Conservation (phyloP, 257 asterid species). For the Cruciata laevipes region DNA sequence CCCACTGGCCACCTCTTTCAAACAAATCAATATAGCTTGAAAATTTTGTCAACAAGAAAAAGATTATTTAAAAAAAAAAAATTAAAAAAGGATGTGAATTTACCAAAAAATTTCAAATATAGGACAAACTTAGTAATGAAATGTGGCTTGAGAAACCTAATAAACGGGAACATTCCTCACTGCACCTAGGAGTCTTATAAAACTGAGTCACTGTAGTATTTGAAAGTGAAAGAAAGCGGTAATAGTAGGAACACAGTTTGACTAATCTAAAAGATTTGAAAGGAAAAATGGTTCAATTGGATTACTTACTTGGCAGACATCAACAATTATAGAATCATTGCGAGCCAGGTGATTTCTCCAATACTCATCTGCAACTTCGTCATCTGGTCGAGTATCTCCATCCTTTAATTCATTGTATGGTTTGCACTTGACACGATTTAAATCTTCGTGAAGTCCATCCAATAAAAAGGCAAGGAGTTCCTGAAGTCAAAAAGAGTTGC, state of each 20-base stretch:
- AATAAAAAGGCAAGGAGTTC: constrained; percentile 90
- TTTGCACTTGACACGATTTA: constrained; percentile 90
- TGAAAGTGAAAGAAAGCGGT: not conserved
- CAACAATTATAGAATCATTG: constrained; percentile 93
- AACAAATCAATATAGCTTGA: not conserved
- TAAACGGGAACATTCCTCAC: not conserved
- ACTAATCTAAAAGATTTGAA: not conserved
- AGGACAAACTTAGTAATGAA: not conserved
- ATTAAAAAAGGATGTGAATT: not conserved
- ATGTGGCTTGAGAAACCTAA: not conserved
- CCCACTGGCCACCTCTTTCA: not conserved
- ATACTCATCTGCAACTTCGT: constrained; percentile 85
- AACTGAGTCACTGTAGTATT: not conserved
- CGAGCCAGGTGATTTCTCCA: constrained; percentile 96
- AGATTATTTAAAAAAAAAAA: not conserved
- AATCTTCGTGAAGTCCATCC: constrained; percentile 98
- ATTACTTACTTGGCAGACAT: constrained; percentile 75
- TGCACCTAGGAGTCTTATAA: not conserved
- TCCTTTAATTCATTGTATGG: constrained; percentile 91
- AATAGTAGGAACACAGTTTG: not conserved
- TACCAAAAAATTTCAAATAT: not conserved
- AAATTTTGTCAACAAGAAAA: not conserved
- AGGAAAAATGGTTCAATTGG: not conserved
- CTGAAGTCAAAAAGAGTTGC: constrained; percentile 30
- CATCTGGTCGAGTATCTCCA: constrained; percentile 76